A percentile compares a stretch with the other conserved stretches of the same genome.
These are phyloP conservation scores for Isoetes engelmannii DNA, from an alignment of 83 land plant genomes.

Conservation along the genomic window DNA sequence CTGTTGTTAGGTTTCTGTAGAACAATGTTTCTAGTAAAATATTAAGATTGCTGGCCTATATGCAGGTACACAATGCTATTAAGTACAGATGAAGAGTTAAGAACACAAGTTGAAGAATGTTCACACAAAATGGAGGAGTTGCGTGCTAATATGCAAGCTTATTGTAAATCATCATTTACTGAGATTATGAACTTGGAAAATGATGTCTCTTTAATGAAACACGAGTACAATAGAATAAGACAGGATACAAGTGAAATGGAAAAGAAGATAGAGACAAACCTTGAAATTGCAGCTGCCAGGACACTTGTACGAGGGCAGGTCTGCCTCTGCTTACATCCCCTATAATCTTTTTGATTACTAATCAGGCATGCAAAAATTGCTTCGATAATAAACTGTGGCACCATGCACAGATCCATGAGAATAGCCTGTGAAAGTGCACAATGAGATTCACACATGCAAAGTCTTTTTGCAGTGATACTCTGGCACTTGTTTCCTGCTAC, in stretches of 20 bases:
- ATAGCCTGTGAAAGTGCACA: background rate
- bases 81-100: constrained; percentile 24
- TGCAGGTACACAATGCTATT: constrained; percentile 30
- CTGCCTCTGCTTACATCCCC: background rate
- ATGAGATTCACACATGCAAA: no score
- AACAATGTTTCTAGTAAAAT: no score
- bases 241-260: constrained; percentile 28
- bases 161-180: constrained; percentile 22
- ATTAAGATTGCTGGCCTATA: background rate
- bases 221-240: constrained; percentile 21
- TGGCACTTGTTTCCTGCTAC: no score
- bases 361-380: background rate
- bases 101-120: constrained; percentile 18
- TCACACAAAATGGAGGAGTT: constrained; percentile 21
- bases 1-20: no score
- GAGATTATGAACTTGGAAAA: constrained; percentile 31
- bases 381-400: background rate
- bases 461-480: no score
- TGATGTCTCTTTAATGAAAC: constrained; percentile 23
- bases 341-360: background rate
- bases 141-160: constrained; percentile 20
- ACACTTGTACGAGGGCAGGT: constrained; percentile 39
- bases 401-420: background rate
- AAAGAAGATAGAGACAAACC: constrained; percentile 22
- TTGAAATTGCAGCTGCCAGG: constrained; percentile 23